A percentile compares a stretch with the other conserved stretches of the same genome.
phyloP scores from a whole-genome alignment of 2,329 filamentous ascomycete species.

The Tolypocladium guangdongense region DNA sequence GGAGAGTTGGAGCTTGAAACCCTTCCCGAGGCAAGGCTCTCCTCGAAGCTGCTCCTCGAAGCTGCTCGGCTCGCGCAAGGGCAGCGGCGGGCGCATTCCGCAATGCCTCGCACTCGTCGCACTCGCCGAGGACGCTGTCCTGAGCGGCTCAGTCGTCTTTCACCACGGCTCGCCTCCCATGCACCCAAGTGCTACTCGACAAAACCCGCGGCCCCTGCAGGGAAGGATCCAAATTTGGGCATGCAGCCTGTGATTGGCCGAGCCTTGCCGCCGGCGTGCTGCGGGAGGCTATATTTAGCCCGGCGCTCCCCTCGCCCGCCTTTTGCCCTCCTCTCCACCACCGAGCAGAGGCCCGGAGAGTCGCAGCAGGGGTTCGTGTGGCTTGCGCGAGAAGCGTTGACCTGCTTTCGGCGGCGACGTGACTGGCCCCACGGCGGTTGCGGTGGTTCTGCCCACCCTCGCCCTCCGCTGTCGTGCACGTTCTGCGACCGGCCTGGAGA shows the following conservation, averaged over 20 bases:
- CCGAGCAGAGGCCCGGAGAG: neutral
- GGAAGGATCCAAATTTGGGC: slow-evolving; percentile 13
- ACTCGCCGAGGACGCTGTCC: no score
- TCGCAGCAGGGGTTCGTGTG: slow-evolving; percentile 6
- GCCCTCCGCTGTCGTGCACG: no score
- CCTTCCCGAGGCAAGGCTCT: neutral
- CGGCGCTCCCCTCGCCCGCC: no score
- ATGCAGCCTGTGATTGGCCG: slow-evolving; percentile 15
- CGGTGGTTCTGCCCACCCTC: no score
- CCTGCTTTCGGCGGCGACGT: neutral
- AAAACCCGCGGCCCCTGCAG: neutral
- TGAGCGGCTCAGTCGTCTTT: no score
- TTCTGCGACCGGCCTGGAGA: neutral
- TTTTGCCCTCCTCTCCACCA: no score
- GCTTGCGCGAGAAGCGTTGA: neutral
- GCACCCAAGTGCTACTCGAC: neutral
- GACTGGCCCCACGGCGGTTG: neutral
- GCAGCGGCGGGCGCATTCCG: neutral
- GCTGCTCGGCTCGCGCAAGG: neutral
- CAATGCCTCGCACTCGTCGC: neutral
- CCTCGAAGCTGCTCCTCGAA: neutral
- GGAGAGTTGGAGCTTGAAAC: neutral
- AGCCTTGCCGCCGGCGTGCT: slow-evolving; percentile 19
- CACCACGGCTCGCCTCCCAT: no score
- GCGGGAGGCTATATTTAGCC: slow-evolving; percentile 22